Base-by-base conservation (phyloP, 73 alveolate species). In the Tetrahymena elliotti region DNA sequence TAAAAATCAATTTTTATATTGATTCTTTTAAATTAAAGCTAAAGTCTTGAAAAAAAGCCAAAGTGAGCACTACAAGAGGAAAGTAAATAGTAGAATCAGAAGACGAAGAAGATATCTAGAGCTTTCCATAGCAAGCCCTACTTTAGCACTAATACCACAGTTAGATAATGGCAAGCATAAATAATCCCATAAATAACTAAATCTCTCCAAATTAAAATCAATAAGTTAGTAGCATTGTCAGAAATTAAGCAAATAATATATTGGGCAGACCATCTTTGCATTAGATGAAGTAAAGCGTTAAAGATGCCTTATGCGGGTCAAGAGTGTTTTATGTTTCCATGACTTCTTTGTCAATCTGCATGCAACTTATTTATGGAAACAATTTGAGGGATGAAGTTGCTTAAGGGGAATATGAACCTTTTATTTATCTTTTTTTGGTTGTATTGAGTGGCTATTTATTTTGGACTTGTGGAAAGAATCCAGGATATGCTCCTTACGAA, bases 31-130 rank as follows among this genome's bases (percentile, higher is more conserved):
- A 68, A 68, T 31, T 22, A 68, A 24, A 68, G 88, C 88, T n/a
- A 68, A 18, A 68, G 88, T 68, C 88, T 27, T 27, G 88, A 68
- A 68, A 36, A 40, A 36, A 68, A 68, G 88, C 88, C 88, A 24
- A 68, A 68, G 88, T 68, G 88, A 68, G 88, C 88, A 68, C 88
- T 24, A 68, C 88, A 68, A 68, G 88, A 68, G 88, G 88, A 68
- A 68, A 68, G 39, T 68, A 68, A 68, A n/a, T 27, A 24, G 6
- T 68, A 68, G 88, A 47, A 47, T 47, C 36, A 68, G 88, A 68
- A 68, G 36, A 27, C 34, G 38, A 68, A 31, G 88, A 68, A 68
- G 88, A 68, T 68, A 68, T 68, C 88, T 68, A 68, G 36, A 68
- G 38, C 88, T 68, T 68, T 68, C 88, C 88, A 68, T 68, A 68